These are phyloP conservation scores for Phaeophleospora eucalypticola DNA, from an alignment of 2,329 filamentous ascomycete genomes.

Conservation along the genomic window DNA sequence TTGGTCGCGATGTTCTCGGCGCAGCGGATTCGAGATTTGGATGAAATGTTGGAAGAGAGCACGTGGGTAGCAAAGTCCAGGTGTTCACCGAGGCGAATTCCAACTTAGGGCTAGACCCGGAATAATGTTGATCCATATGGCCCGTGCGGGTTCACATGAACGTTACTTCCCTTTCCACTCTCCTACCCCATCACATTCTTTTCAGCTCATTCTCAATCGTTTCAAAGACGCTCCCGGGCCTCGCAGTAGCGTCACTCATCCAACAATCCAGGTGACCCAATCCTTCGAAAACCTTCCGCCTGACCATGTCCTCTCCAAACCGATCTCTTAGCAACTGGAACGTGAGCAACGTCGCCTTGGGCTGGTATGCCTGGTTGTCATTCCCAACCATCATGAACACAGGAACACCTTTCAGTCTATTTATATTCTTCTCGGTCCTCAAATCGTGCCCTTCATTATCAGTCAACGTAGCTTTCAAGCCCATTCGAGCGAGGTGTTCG, in stretches of 20 bases:
- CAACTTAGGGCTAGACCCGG: no score
- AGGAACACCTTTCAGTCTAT: neutral
- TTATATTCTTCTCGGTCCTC: neutral
- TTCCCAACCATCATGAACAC: neutral
- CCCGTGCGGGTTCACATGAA: no score
- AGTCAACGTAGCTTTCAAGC: neutral
- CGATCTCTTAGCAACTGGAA: neutral
- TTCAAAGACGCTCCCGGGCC: neutral
- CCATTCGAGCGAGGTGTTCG: neutral
- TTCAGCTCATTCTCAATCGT: neutral
- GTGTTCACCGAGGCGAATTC: no score
- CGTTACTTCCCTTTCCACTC: no score
- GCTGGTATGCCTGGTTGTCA: neutral
- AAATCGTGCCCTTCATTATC: neutral
- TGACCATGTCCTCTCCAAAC: neutral
- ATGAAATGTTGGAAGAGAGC: no score
- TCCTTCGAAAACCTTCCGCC: neutral
- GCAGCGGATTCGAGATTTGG: no score
- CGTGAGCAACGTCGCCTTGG: neutral
- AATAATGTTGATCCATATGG: no score
- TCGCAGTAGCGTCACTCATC: neutral
- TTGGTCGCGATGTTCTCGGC: no score
- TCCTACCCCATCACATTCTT: no score
- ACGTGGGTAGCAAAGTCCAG: no score
- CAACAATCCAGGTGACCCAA: neutral